These are phyloP conservation scores for Euclidium syriacum DNA, from an alignment of 345 rosid species.

Conservation along the genomic window DNA sequence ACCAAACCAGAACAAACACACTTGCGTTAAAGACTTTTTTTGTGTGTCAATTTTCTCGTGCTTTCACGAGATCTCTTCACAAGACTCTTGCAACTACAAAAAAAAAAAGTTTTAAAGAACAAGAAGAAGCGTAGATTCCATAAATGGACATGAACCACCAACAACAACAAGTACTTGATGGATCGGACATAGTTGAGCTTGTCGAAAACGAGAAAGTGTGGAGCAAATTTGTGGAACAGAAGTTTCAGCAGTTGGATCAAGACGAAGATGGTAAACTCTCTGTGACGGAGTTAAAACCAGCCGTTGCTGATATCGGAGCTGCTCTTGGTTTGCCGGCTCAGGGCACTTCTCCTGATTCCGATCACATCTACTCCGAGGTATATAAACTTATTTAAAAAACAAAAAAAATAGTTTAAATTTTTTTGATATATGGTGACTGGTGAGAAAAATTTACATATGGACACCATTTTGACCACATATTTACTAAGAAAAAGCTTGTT, in stretches of 20 bases:
- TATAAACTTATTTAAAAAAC: neutral
- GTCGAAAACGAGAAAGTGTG: conserved; percentile 82
- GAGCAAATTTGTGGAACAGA: conserved; percentile 65
- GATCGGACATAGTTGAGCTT: conserved; percentile 85
- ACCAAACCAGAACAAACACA: neutral
- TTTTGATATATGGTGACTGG: neutral
- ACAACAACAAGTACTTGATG: conserved; percentile 60
- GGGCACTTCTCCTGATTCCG: conserved; percentile 78
- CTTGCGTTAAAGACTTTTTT: neutral
- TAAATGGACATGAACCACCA: conserved; percentile 39
- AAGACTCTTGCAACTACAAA: conserved; percentile 19
- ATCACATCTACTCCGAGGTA: conserved; percentile 83
- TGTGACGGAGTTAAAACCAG: conserved; percentile 80
- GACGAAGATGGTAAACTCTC: conserved; percentile 85
- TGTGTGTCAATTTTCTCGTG: conserved; percentile 31
- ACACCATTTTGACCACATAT: too few relatives aligned
- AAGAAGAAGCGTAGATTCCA: conserved; percentile 20
- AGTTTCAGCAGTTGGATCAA: conserved; percentile 69
- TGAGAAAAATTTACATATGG: too few relatives aligned
- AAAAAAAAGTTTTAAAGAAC: neutral
- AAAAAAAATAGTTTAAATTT: neutral
- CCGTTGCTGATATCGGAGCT: conserved; percentile 91
- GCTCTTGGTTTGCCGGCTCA: conserved; percentile 87
- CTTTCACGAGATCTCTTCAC: conserved; percentile 30
- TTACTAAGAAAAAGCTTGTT: too few relatives aligned